Conservation (phyloP, 202 grass and related monocot genomes). For the Panicum hallii region DNA sequence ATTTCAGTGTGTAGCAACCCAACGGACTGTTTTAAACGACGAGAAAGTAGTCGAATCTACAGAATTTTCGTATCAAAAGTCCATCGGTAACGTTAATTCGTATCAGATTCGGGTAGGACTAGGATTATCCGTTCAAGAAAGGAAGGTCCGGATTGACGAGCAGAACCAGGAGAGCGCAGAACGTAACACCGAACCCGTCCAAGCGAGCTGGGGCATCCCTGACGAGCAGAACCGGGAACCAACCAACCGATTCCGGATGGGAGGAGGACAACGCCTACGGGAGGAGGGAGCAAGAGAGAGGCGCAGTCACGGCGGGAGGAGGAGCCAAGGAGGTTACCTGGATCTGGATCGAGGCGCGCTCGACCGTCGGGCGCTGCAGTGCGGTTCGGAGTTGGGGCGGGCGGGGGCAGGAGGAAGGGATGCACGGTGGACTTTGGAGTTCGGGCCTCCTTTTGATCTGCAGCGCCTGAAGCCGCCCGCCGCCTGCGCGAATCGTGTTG, state of each 20-base stretch:
- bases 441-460: background rate
- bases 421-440: background rate
- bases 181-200: background rate
- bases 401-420: no score
- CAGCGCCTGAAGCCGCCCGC: background rate
- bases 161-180: background rate
- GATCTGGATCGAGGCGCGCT: conserved; percentile 33
- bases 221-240: background rate
- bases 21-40: background rate
- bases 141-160: background rate
- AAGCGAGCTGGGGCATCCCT: background rate
- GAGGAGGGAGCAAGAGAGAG: background rate
- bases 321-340: background rate
- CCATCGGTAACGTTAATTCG: background rate
- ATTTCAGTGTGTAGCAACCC: background rate
- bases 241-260: background rate
- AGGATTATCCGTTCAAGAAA: background rate
- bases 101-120: background rate
- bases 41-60: background rate
- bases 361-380: background rate
- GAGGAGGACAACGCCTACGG: background rate
- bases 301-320: background rate
- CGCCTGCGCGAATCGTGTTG: conserved; percentile 17
- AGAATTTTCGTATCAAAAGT: background rate
- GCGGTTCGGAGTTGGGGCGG: background rate